These are phyloP conservation scores for Clavariopsis aquatica DNA, from an alignment of 495 filamentous ascomycete species.

Conservation along the genomic window DNA sequence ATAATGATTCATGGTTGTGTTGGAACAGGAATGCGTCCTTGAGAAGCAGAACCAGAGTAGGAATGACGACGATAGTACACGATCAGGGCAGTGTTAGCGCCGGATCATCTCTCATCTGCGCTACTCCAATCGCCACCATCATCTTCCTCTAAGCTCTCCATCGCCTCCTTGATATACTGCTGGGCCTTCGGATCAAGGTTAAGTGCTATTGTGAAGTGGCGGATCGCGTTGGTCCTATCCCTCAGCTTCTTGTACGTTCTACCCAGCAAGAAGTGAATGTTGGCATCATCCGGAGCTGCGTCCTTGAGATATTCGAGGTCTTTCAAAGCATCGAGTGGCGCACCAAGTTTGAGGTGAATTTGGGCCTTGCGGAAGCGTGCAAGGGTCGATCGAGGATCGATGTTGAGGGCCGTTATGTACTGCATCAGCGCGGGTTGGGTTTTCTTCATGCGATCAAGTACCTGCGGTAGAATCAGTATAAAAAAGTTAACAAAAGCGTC, in stretches of 20 bases:
- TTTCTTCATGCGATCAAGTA: constrained; percentile 84
- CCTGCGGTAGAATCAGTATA: constrained; percentile 29
- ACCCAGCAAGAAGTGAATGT: constrained; percentile 90
- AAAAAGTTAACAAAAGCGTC: not conserved
- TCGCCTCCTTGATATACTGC: constrained; percentile 35
- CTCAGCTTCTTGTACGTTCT: constrained; percentile 79
- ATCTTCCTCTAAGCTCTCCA: constrained; percentile 30
- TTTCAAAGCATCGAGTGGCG: constrained; percentile 65
- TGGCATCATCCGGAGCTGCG: constrained; percentile 89
- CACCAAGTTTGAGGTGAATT: constrained; percentile 74
- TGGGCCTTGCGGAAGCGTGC: constrained; percentile 91
- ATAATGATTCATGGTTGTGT: not conserved
- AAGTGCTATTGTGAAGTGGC: constrained; percentile 88
- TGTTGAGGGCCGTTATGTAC: constrained; percentile 74
- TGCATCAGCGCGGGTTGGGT: constrained; percentile 72
- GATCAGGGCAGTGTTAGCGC: not conserved
- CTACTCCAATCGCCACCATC: constrained; percentile 19
- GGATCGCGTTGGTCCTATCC: constrained; percentile 78
- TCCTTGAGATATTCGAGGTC: constrained; percentile 85
- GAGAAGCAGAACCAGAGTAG: not conserved
- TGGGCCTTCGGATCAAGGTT: constrained; percentile 86
- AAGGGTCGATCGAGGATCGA: constrained; percentile 78
- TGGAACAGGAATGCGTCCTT: not conserved
- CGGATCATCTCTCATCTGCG: constrained; percentile 6
- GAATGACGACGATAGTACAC: not conserved